Evolutionary conservation across 768 basidiomycete genomes (phyloP), one percentile per base, ranked within the genome.

Genomic region (Amanita muscaria): DNA sequence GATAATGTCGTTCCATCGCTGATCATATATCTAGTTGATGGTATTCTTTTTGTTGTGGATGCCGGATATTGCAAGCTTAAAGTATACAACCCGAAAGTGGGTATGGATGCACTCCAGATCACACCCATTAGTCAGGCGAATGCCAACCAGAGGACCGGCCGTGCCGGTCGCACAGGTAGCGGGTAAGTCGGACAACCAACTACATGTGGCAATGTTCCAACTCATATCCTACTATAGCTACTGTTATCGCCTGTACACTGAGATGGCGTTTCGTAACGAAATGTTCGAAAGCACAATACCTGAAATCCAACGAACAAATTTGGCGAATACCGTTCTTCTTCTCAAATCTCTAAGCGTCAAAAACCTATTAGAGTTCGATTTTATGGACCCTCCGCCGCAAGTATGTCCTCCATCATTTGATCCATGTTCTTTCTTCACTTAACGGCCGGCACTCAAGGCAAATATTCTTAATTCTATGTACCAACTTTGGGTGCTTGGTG

Each of bases 381-480:
- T 99, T 59, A 98, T 99, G 96, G 96, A 99, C 60, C 96, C 96
- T n/a, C 96, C 96, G 16, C 96, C 96, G n/a, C 92, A 94, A 74
- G 88, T 83, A 54, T 44, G 62, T 52, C 37, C 15, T 38, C 19
- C 40, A 10, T 21, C 23, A 15, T 14, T 21, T 18, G 8, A 15
- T n/a, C 29, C 32, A 12, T 25, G n/a, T 32, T 5, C 16, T 24
- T 1, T 2, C 16, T 40, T 15, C 3, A 14, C 22, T 16, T 12
- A 46, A 36, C n/a, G n/a, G n/a, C 19, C 18, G 32, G 56, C 14
- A 50, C 31, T 36, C 5, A 29, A 92, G 83, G 88, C 89, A 42
- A 97, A 97, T 59, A 99, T 98, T 54, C 70, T 99, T 34, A 97
- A 98, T 60, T 98, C 94, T 5, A 97, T 97, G 92, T 99, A 97